Percentiles rank a stretch among this genome's conserved stretches.
Conservation (phyloP, 2,329 filamentous ascomycete species). For the Pseudonectria foliicola region DNA sequence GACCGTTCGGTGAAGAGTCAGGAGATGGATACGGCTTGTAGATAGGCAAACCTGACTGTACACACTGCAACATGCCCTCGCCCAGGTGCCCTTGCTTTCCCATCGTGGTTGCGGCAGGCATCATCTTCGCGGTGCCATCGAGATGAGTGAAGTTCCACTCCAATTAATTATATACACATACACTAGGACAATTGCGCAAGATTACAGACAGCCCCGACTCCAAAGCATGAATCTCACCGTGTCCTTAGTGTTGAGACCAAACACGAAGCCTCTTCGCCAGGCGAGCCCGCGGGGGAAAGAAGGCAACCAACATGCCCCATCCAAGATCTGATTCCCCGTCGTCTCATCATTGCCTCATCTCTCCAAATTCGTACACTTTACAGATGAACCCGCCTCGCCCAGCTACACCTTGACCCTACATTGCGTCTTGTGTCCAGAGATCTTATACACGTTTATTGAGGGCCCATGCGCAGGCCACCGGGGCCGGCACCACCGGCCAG, state of each 20-base stretch:
- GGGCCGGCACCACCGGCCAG: slow-evolving; percentile 38
- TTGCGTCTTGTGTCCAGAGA: slow-evolving; percentile 9
- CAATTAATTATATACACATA: slow-evolving; percentile 22
- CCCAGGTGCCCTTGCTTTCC: too few species aligned
- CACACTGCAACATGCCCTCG: slow-evolving; percentile 6
- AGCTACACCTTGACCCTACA: too few species aligned
- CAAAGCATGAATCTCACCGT: slow-evolving; percentile 19
- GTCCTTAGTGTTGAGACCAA: slow-evolving; percentile 14
- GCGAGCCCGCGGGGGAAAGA: slow-evolving; percentile 7
- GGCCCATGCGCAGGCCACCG: slow-evolving; percentile 30
- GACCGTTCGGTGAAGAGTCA: too few species aligned
- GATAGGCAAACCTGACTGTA: too few species aligned
- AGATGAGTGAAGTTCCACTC: slow-evolving; percentile 18
- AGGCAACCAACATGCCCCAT: slow-evolving; percentile 7
- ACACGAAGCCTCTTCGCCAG: slow-evolving; percentile 5
- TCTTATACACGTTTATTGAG: slow-evolving; percentile 22
- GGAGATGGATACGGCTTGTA: too few species aligned
- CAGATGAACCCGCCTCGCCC: slow-evolving; percentile 9
- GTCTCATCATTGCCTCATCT: slow-evolving; percentile 5
- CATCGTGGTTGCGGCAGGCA: too few species aligned
- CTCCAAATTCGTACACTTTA: slow-evolving; percentile 23
- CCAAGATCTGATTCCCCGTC: slow-evolving; percentile 6
- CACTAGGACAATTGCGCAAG: slow-evolving; percentile 17
- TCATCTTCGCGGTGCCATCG: slow-evolving; percentile 8
- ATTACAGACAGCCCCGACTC: slow-evolving; percentile 22